Evolutionary conservation across 306 rosid species (phyloP), one percentile per base, ranked within the genome.

Genomic region (Trichosanthes truncata): DNA sequence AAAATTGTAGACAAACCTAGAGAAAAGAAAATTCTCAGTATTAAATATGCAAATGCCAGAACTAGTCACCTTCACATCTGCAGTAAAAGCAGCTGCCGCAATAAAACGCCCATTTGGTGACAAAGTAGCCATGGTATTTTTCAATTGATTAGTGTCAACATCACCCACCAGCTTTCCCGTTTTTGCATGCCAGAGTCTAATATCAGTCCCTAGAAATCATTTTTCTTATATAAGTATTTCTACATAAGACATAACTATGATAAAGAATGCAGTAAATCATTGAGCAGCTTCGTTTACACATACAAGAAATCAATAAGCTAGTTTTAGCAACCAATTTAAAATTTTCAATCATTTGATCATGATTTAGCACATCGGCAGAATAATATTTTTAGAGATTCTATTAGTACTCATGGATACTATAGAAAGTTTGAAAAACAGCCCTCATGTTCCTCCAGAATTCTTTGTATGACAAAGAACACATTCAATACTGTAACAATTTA

Each of bases 61-160:
- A n/a, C 23, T 23, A 63, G 25, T 80, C 57, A 93, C 99, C 93
- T 96, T 96, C 81, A 96, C 99, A 69, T 96, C 99, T 57, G 98
- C 98, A 69, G 99, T 96, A 88, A 96, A 96, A 45, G 99, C 99
- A 74, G 99, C 99, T 15, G 99, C 98, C 36, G 99, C 99, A 90
- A 96, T 86, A 84, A 96, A 96, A 49, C 99, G 98, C 35, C 99
- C 99, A 86, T 96, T 87, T 81, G 98, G 96, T 77, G 99, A 96
- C 88, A 96, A 82, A 73, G 91, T 87, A 66, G 96, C 97, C 99
- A 91, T 96, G 83, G 62, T 93, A 85, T 96, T 96, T 86, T 93
- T 96, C 87, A 96, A 85, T 80, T 96, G 99, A 88, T 90, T 96
- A 56, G 99, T 96, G 83, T 96, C 98, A 48, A 96, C 93, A 85